Conservation (phyloP, 2,329 filamentous ascomycete genomes). For the Botrytis tulipae region DNA sequence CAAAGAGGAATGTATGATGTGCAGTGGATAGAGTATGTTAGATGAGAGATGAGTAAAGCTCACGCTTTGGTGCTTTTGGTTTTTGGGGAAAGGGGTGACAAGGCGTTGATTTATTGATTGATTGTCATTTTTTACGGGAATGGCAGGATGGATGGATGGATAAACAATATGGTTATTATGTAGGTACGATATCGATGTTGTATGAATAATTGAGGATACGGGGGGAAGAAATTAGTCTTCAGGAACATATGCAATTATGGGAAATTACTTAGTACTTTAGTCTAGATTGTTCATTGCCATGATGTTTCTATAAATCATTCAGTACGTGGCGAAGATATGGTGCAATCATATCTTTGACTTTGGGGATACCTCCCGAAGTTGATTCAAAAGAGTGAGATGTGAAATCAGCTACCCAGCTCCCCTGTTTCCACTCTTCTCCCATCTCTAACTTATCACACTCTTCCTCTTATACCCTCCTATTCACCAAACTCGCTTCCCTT, state of each 20-base stretch:
- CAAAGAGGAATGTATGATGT: constrained; percentile 93
- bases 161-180: constrained; percentile 7
- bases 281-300: background rate
- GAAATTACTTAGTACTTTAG: background rate
- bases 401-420: background rate
- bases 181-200: background rate
- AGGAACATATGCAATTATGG: background rate
- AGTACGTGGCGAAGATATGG: background rate
- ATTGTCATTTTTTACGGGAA: constrained; percentile 1
- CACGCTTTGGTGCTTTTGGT: constrained; percentile 12
- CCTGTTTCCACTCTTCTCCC: background rate
- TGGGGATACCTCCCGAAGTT: no score
- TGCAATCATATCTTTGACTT: background rate
- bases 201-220: background rate
- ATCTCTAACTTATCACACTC: background rate
- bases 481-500: background rate
- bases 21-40: constrained; percentile 67
- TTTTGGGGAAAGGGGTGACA: background rate
- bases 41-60: constrained; percentile 13
- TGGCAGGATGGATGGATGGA: constrained; percentile 2
- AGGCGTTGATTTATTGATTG: constrained; percentile 3
- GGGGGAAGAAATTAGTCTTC: background rate
- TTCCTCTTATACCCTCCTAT: background rate
- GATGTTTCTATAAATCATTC: background rate
- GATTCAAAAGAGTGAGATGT: background rate